Conservation (phyloP, 108 stramenopile species). For the Schizochytrium sp. region DNA sequence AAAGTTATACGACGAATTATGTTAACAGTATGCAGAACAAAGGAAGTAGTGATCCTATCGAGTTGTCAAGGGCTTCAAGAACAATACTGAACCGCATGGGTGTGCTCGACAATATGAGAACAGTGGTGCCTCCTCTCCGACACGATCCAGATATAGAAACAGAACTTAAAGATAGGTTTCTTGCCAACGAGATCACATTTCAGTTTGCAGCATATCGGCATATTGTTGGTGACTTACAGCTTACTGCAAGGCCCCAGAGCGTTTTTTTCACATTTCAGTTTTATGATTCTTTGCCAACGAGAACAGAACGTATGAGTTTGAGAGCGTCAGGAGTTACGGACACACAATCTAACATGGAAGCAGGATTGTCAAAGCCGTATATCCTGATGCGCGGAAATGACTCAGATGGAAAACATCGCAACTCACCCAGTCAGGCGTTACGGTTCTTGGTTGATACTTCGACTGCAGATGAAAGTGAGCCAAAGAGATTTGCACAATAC, state of each 20-base stretch:
- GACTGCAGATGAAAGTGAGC: conserved; percentile 63
- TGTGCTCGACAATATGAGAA: conserved; percentile 24
- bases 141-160: conserved; percentile 64
- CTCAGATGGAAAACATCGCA: background rate
- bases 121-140: background rate
- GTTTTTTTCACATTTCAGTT: conserved; percentile 78
- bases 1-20: background rate
- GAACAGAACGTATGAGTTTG: conserved; percentile 74
- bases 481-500: conserved; percentile 70
- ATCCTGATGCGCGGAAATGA: background rate
- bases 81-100: conserved; percentile 37
- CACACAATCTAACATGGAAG: background rate
- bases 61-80: conserved; percentile 37
- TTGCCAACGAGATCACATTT: conserved; percentile 72
- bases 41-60: background rate
- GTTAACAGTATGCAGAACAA: background rate
- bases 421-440: conserved; percentile 68
- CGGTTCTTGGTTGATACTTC: conserved; percentile 72
- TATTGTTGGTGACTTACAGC: background rate
- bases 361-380: conserved; percentile 29
- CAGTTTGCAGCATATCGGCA: conserved; percentile 76
- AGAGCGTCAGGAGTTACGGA: conserved; percentile 15
- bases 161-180: conserved; percentile 65
- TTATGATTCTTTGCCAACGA: conserved; percentile 71
- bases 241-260: conserved; percentile 63